Conservation (phyloP, 441 rosid genomes). For the Euphorbia schlechtendalii region DNA sequence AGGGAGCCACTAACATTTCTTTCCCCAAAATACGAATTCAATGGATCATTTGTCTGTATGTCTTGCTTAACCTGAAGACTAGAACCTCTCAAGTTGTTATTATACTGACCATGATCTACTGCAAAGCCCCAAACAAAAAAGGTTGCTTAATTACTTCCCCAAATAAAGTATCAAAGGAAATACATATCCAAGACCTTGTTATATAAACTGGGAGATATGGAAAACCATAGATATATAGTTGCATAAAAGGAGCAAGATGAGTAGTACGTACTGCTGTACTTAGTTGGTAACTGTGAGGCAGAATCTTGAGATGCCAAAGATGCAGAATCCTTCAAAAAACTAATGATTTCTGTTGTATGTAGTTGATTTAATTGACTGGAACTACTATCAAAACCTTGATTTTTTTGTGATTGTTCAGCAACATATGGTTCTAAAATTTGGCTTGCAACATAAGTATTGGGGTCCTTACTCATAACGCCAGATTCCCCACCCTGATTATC, state of each 20-base stretch:
- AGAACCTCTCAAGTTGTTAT: constrained; percentile 32
- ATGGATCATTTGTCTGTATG: constrained; percentile 27
- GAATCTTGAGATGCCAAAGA: constrained; percentile 25
- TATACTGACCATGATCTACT: constrained; percentile 36
- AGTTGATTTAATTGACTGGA: constrained; percentile 17
- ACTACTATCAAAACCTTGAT: constrained; percentile 28
- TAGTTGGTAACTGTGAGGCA: constrained; percentile 25
- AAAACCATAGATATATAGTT: not conserved
- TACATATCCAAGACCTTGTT: not conserved
- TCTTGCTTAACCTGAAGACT: constrained; percentile 32
- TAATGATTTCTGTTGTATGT: constrained; percentile 11
- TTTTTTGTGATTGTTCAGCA: constrained; percentile 27
- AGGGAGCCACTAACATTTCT: constrained; percentile 40
- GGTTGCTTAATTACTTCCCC: constrained; percentile 16
- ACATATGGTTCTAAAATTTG: constrained; percentile 28
- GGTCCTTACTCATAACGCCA: constrained; percentile 31
- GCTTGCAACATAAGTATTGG: constrained; percentile 23
- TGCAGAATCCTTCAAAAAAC: constrained; percentile 26
- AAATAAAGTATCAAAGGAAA: constrained; percentile 10
- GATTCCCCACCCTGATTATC: constrained; percentile 22
- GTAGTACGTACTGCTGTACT: constrained; percentile 26
- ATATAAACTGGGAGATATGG: constrained; percentile 3
- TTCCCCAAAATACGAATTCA: constrained; percentile 27
- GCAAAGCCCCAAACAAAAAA: constrained; percentile 21
- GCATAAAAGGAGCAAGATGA: constrained; percentile 27